Conservation (phyloP, 768 basidiomycete genomes). For the Guyanaporus albipodus region DNA sequence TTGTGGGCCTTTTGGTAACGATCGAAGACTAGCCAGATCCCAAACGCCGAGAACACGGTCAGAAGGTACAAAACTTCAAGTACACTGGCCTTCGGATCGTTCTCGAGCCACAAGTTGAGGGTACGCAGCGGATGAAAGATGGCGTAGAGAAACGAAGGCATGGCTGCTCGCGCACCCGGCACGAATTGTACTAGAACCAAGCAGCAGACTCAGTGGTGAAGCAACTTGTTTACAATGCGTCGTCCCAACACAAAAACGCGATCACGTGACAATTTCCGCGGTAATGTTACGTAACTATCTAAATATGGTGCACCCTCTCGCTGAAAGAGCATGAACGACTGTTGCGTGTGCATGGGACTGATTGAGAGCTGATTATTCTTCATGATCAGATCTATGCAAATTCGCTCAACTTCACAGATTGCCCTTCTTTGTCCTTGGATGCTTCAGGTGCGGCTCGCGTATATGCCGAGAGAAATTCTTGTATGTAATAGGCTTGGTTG, state of each 20-base stretch:
- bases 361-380: too few relatives aligned
- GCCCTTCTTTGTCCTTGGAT: not conserved
- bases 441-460: not conserved
- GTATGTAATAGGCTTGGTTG: fast-evolving
- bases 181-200: conserved; percentile 7
- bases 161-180: conserved; percentile 9
- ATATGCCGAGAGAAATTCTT: conserved; percentile 10
- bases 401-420: not conserved
- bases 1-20: conserved; percentile 73
- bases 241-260: too few relatives aligned
- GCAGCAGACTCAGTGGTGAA: not conserved
- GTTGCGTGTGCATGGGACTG: too few relatives aligned
- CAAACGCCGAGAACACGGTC: conserved; percentile 66
- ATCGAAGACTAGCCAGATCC: conserved; percentile 75
- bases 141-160: conserved; percentile 34
- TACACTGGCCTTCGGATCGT: conserved; percentile 45
- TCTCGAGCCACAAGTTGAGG: conserved; percentile 44
- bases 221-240: too few relatives aligned
- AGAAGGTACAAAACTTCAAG: conserved; percentile 65
- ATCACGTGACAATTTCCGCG: conserved; percentile 19
- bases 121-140: conserved; percentile 51
- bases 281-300: too few relatives aligned
- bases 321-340: too few relatives aligned
- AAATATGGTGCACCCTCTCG: too few relatives aligned
- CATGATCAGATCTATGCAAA: not conserved